phyloP scores from a whole-genome alignment of 192 early-diverging fungal species.

The Backusella tuberculispora region DNA sequence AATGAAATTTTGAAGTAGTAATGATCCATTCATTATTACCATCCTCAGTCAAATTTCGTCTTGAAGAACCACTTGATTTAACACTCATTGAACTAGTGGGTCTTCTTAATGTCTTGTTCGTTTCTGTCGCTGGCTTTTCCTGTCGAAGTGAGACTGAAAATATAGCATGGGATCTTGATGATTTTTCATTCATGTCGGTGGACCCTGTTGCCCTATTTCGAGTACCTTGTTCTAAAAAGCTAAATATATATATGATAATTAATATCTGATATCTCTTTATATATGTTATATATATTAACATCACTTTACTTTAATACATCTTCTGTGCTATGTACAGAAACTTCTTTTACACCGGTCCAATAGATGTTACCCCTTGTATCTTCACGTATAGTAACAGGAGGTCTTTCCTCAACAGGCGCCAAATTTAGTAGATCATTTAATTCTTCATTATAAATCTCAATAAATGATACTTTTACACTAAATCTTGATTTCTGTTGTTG shows the following conservation, averaged over 20 bases:
- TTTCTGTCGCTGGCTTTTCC: conserved; percentile 38
- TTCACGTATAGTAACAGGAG: conserved; percentile 73
- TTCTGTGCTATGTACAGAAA: conserved; percentile 64
- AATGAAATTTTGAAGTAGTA: conserved; percentile 81
- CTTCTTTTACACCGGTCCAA: conserved; percentile 81
- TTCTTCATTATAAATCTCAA: conserved; percentile 97
- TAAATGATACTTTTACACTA: conserved; percentile 75
- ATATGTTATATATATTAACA: too few relatives aligned
- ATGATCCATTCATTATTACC: conserved; percentile 28
- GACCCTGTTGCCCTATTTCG: conserved; percentile 73
- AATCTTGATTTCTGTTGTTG: conserved; percentile 14
- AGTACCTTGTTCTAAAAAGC: conserved; percentile 60
- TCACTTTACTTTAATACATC: conserved; percentile 51
- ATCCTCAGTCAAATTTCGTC: conserved; percentile 16
- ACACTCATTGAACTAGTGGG: conserved; percentile 14
- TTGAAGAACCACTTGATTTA: background rate
- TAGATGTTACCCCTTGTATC: conserved; percentile 85
- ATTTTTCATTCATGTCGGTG: conserved; percentile 95
- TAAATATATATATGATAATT: conserved; percentile 14
- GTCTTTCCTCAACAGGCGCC: conserved; percentile 53
- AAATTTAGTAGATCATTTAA: conserved; percentile 85
- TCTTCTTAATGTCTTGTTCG: background rate
- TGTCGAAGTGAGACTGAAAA: conserved; percentile 92
- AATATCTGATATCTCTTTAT: too few relatives aligned
- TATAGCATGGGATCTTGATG: conserved; percentile 96